Evolutionary conservation across 176 grass and related monocot genomes (phyloP).

Genomic region (Cenchrus purpureus): DNA sequence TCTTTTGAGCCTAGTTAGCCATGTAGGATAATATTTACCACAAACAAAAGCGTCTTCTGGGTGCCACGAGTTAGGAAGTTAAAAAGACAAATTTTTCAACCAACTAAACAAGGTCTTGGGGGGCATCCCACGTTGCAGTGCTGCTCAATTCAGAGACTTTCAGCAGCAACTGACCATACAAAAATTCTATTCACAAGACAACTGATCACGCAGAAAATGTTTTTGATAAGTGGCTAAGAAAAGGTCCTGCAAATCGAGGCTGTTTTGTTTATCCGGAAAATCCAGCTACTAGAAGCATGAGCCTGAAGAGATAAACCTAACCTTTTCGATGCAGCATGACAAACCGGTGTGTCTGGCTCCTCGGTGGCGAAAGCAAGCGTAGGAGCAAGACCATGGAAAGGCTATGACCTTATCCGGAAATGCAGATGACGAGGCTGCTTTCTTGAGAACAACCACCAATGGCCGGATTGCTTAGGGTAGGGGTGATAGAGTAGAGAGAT

Average conservation of each 20-base stretch:
- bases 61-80: too few species aligned
- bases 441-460: constrained; percentile 33
- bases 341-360: not conserved
- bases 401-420: constrained; percentile 46
- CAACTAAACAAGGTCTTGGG: not conserved
- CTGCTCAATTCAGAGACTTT: constrained; percentile 9
- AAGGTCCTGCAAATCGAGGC: not conserved
- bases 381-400: constrained; percentile 45
- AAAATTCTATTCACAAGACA: not conserved
- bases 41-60: too few species aligned
- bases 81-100: too few species aligned
- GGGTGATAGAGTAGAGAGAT: constrained; percentile 2
- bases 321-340: not conserved
- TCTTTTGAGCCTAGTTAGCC: too few species aligned
- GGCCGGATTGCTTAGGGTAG: not conserved
- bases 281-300: constrained; percentile 20
- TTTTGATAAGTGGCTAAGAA: not conserved
- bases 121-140: not conserved
- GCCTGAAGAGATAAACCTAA: not conserved
- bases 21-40: too few species aligned
- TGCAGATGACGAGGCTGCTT: constrained; percentile 22
- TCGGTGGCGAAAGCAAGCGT: constrained; percentile 28
- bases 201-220: not conserved
- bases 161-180: not conserved
- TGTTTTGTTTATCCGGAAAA: not conserved